Evolutionary conservation across 495 filamentous ascomycete genomes (phyloP).

Genomic region (Tuber borchii): DNA sequence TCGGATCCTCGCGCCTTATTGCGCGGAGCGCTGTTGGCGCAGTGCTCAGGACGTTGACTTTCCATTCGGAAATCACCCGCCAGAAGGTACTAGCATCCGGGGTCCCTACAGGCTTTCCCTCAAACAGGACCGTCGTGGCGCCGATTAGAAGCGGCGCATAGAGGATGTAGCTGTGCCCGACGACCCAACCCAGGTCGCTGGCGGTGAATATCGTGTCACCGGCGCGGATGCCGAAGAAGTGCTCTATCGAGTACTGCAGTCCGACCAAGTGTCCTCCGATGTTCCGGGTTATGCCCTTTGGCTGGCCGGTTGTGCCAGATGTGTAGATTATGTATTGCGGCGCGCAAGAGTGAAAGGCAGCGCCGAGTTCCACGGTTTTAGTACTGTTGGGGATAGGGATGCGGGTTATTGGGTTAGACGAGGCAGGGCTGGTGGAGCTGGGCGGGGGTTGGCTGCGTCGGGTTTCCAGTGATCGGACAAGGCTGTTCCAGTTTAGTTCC

Average conservation of each 20-base stretch:
- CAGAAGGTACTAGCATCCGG: conserved; percentile 82
- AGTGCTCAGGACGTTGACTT: conserved; percentile 75
- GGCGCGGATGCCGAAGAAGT: conserved; percentile 70
- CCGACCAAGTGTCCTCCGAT: conserved; percentile 86
- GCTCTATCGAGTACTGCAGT: conserved; percentile 67
- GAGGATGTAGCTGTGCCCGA: conserved; percentile 77
- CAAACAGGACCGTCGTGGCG: conserved; percentile 79
- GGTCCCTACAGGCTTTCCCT: conserved; percentile 87
- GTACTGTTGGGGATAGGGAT: not conserved
- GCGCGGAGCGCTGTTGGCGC: conserved; percentile 82
- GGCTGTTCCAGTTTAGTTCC: conserved; percentile 70
- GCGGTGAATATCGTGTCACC: conserved; percentile 80
- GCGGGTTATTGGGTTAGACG: not conserved
- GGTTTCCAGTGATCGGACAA: conserved; percentile 60
- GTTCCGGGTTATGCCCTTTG: conserved; percentile 80
- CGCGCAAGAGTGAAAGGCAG: conserved; percentile 70
- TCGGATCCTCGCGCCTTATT: conserved; percentile 76
- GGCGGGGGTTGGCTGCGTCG: conserved; percentile 51
- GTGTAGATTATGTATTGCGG: conserved; percentile 89
- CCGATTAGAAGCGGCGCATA: conserved; percentile 79
- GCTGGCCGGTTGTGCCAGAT: conserved; percentile 70
- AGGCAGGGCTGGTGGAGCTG: not conserved
- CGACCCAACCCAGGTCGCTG: conserved; percentile 60
- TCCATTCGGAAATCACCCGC: conserved; percentile 76
- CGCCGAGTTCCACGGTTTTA: conserved; percentile 44